Percentiles rank a stretch among this genome's conserved stretches.
These are phyloP conservation scores for Debaryomyces singareniensis DNA, from an alignment of 1,139 yeast species.

Conservation along the genomic window DNA sequence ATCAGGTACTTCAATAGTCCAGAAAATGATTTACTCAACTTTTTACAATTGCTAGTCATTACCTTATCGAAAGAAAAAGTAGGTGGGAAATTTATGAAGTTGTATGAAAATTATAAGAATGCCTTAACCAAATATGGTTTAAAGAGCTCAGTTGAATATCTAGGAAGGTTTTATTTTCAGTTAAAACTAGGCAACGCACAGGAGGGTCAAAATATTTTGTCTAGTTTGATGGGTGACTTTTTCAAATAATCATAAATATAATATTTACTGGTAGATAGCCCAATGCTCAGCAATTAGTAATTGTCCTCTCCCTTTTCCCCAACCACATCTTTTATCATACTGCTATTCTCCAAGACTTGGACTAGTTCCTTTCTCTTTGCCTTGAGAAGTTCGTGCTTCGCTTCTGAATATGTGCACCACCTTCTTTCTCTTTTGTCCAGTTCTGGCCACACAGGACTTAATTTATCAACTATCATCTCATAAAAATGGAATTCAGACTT, in stretches of 20 bases:
- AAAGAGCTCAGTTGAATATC: constrained; percentile 38
- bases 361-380: constrained; percentile 66
- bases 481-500: constrained; percentile 79
- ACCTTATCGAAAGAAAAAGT: constrained; percentile 54
- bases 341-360: constrained; percentile 55
- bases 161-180: constrained; percentile 38
- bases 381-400: constrained; percentile 52
- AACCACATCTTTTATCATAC: constrained; percentile 30
- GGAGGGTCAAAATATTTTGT: constrained; percentile 62
- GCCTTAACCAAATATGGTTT: constrained; percentile 26
- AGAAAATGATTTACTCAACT: constrained; percentile 43
- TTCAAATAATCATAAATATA: constrained; percentile 26
- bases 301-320: constrained; percentile 4
- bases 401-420: constrained; percentile 76
- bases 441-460: constrained; percentile 76
- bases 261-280: constrained; percentile 1
- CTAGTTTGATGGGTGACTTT: constrained; percentile 81
- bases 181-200: constrained; percentile 46
- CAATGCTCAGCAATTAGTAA: constrained; percentile 3
- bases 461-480: constrained; percentile 57
- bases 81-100: constrained; percentile 45
- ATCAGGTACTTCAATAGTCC: constrained; percentile 15
- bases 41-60: constrained; percentile 61
- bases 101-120: constrained; percentile 40
- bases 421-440: constrained; percentile 47